phyloP scores from a whole-genome alignment of 2,329 filamentous ascomycete species.

The Mariannaea sp. region DNA sequence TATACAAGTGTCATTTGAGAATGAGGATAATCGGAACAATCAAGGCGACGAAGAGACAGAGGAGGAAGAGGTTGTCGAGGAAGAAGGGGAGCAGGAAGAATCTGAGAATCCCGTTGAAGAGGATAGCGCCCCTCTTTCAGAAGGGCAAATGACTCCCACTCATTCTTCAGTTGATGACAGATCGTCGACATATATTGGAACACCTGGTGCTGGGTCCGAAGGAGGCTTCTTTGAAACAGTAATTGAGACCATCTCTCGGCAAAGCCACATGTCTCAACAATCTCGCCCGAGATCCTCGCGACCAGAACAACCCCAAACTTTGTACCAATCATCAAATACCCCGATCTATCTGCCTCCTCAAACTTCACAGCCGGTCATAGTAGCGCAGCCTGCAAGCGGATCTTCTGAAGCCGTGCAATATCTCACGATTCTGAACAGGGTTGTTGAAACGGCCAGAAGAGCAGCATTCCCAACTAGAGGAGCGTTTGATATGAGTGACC shows the following conservation, averaged over 20 bases:
- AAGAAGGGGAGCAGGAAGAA: background rate
- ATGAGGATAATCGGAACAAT: conserved; percentile 4
- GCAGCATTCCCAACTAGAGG: conserved; percentile 18
- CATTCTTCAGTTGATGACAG: background rate
- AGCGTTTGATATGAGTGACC: conserved; percentile 16
- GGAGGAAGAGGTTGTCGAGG: conserved; percentile 3
- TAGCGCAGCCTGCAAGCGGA: background rate
- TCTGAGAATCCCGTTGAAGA: background rate
- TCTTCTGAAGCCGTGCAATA: conserved; percentile 13
- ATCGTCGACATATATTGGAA: background rate
- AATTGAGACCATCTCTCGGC: conserved; percentile 3
- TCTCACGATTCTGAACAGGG: conserved; percentile 13
- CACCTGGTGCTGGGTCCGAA: background rate
- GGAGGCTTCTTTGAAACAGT: conserved; percentile 1
- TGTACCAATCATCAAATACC: conserved; percentile 1
- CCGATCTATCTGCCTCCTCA: conserved; percentile 1
- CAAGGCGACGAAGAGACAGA: background rate
- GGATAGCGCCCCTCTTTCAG: background rate
- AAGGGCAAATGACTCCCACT: conserved; percentile 10
- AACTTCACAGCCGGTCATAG: background rate
- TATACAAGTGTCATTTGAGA: conserved; percentile 15
- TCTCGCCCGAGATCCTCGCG: background rate
- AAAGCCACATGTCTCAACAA: conserved; percentile 5
- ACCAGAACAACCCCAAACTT: background rate
- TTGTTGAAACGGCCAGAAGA: conserved; percentile 17